A percentile compares a stretch with the other conserved stretches of the same genome.
Conservation (phyloP, 805 yeast species). For the Candida rishiriensis region DNA sequence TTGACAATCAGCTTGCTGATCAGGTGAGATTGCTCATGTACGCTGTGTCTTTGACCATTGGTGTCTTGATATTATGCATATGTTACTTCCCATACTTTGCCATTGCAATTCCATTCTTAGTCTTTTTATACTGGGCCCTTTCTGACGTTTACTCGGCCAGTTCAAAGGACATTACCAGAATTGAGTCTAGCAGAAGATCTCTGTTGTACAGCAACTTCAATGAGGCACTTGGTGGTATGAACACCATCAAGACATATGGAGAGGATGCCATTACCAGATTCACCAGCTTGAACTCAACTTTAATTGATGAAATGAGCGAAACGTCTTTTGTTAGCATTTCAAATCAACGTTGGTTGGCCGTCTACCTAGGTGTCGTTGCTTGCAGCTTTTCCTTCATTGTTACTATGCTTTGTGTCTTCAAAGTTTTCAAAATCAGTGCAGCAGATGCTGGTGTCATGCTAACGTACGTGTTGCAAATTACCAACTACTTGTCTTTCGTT, state of each 20-base stretch:
- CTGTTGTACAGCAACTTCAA: slow-evolving; percentile 45
- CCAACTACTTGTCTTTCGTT: slow-evolving; percentile 39
- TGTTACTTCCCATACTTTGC: slow-evolving; percentile 52
- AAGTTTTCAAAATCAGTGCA: slow-evolving; percentile 39
- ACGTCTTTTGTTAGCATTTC: slow-evolving; percentile 40
- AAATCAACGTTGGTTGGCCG: slow-evolving; percentile 47
- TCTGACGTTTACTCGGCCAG: slow-evolving; percentile 45
- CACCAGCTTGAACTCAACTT: slow-evolving; percentile 33
- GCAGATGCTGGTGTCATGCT: slow-evolving; percentile 44
- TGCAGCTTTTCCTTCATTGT: slow-evolving; percentile 38
- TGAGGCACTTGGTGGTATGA: slow-evolving; percentile 45
- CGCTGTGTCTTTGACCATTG: slow-evolving; percentile 35
- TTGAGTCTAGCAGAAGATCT: slow-evolving; percentile 45
- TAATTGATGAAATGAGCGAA: slow-evolving; percentile 41
- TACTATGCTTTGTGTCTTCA: slow-evolving; percentile 41
- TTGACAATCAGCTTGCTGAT: slow-evolving; percentile 76
- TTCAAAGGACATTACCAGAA: slow-evolving; percentile 43
- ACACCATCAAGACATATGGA: slow-evolving; percentile 44
- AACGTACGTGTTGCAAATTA: slow-evolving; percentile 43
- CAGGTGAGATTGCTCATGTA: slow-evolving; percentile 58
- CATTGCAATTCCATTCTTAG: slow-evolving; percentile 49
- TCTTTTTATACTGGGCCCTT: slow-evolving; percentile 33
- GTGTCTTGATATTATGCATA: slow-evolving; percentile 36
- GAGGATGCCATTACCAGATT: slow-evolving; percentile 44
- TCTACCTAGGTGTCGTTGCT: slow-evolving; percentile 40